Evolutionary conservation across 352 stramenopile genomes (phyloP), one percentile per base, ranked within the genome.

Genomic region (Stramenopiles sp.): DNA sequence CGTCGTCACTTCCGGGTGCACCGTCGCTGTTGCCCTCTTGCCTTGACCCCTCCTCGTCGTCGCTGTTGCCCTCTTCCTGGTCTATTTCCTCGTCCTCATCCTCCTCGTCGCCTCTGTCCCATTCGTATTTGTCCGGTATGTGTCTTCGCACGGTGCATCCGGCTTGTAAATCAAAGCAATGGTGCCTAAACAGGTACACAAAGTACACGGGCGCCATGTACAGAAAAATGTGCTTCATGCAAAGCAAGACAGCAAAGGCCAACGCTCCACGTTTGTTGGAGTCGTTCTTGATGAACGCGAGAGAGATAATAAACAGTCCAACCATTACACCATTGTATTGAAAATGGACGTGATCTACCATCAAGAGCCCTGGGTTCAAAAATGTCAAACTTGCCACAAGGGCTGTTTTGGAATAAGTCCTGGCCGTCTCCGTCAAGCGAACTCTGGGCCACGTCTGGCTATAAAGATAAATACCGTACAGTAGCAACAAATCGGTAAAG

Each of bases 281-380:
- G n/a, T n/a, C n/a, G n/a, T n/a, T n/a, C n/a, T n/a, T n/a, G n/a
- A 92, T 84, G 75, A 88, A 88, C 48, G 85, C 87, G 34, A 94
- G 80, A 1, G 90, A 97, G 49, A 95, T 81, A 36, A 97, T 85
- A 35, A 98, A 81, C 76, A 98, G 79, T 0, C 92, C 93, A 1
- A 98, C 82, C 18, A 98, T 80, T 84, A 98, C 92, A 6, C 93
- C 93, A 80, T 99, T 99, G 85, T 99, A 99, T 81, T 98, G 94
- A 84, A 99, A 99, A 81, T 99, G 95, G 43, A 99, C 92, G 83
- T 98, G 92, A 83, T 99, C 95, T 36, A 98, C 85, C 78, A 95
- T 89, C 2, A 99, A 80, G 37, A 99, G 80, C 0, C 89, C 92
- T 1, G 91, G 85, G 82, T 97, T 94, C 25, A 96, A 83, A 34